phyloP scores from a whole-genome alignment of 2,329 filamentous ascomycete species.

The Chrysosporium queenslandicum region DNA sequence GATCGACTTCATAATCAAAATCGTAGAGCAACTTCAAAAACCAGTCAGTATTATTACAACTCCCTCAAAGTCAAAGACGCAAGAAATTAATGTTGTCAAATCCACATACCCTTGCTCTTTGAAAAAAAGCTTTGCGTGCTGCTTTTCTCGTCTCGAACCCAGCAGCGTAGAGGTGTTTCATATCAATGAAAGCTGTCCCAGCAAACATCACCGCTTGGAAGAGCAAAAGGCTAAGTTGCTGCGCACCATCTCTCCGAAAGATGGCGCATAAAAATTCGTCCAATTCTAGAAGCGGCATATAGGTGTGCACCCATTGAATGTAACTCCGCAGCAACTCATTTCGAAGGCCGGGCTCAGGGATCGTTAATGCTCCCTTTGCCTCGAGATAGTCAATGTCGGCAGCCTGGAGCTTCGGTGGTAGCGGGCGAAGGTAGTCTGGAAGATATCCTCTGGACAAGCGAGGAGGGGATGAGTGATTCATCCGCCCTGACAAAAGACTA shows the following conservation, averaged over 20 bases:
- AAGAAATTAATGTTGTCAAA: no score
- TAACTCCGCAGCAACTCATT: constrained; percentile 74
- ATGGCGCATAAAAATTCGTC: constrained; percentile 50
- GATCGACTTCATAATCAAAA: constrained; percentile 87
- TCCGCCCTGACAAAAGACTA: constrained; percentile 15
- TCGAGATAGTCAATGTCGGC: constrained; percentile 78
- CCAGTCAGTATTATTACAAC: neutral
- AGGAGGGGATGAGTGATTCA: constrained; percentile 39
- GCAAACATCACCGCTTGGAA: constrained; percentile 96
- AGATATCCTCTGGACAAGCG: constrained; percentile 40
- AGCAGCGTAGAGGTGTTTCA: constrained; percentile 61
- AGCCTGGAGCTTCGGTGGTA: constrained; percentile 63
- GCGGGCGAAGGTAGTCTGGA: constrained; percentile 64
- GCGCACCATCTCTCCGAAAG: constrained; percentile 57
- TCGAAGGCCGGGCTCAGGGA: constrained; percentile 61
- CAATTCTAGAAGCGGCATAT: constrained; percentile 74
- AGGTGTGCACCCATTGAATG: constrained; percentile 83
- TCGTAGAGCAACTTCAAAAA: constrained; percentile 66
- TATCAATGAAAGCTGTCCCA: constrained; percentile 77
- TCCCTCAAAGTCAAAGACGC: neutral
- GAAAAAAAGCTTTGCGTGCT: constrained; percentile 79
- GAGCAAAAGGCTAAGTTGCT: constrained; percentile 69
- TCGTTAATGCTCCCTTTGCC: constrained; percentile 70
- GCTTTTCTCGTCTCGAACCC: constrained; percentile 70
- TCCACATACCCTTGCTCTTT: constrained; percentile 64